Conservation (phyloP, 1,284 basidiomycete species). For the Tilletia horrida region DNA sequence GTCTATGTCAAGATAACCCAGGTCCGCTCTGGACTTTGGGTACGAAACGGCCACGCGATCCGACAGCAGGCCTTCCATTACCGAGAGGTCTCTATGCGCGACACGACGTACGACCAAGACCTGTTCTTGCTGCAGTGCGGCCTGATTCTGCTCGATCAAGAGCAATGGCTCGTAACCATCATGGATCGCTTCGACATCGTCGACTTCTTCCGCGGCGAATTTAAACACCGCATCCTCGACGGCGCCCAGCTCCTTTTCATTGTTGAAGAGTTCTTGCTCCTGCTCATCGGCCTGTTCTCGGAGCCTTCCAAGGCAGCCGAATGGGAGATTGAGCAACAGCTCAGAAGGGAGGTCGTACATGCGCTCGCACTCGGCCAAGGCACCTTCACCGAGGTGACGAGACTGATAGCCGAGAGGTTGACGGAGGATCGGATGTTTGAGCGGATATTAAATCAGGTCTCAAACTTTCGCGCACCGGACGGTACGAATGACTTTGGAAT, state of each 20-base stretch:
- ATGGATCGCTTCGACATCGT: conserved; percentile 83
- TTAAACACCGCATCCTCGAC: conserved; percentile 57
- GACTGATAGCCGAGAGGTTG: conserved; percentile 83
- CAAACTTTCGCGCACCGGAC: conserved; percentile 78
- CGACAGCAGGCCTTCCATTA: conserved; percentile 95
- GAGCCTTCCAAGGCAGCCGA: conserved; percentile 75
- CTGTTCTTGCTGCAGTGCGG: conserved; percentile 84
- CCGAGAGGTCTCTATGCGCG: conserved; percentile 89
- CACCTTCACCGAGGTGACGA: conserved; percentile 86
- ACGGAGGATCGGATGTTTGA: conserved; percentile 83
- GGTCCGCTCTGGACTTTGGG: conserved; percentile 92
- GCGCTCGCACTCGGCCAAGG: conserved; percentile 82
- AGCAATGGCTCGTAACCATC: conserved; percentile 75
- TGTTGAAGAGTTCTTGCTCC: conserved; percentile 86
- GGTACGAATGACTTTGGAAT: conserved; percentile 72
- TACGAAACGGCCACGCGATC: conserved; percentile 92
- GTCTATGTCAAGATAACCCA: conserved; percentile 68
- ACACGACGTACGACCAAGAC: conserved; percentile 95
- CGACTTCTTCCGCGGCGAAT: conserved; percentile 63
- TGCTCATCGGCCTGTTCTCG: conserved; percentile 80
- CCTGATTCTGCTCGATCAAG: conserved; percentile 74
- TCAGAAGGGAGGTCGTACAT: conserved; percentile 84
- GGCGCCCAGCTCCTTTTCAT: conserved; percentile 71
- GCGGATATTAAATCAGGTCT: conserved; percentile 72
- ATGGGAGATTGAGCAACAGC: conserved; percentile 66